Evolutionary conservation across 2,329 filamentous ascomycete species (phyloP), one percentile per base, ranked within the genome.

Genomic region (Dactylellina haptotyla): DNA sequence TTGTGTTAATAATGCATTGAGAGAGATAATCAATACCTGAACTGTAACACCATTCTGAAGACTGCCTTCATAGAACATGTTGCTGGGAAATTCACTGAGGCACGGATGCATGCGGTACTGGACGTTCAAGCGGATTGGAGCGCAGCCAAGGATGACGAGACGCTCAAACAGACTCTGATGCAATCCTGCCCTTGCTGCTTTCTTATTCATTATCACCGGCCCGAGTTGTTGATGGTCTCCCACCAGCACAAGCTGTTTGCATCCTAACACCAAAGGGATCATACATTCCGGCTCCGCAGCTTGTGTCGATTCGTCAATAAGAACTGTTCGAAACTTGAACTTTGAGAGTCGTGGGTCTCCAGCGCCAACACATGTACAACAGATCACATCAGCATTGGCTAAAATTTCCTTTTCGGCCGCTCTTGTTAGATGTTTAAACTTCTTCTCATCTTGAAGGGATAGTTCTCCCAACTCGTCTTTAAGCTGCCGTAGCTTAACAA

Each of bases 131-230:
- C 94, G 91, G 77, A 97, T 97, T 5, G 95, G 95, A 39, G 90
- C 89, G 78, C 93, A 90, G 46, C 90, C 90, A n/a, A 98, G 86
- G 78, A 94, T 92, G 78, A 98, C 93, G 56, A 99, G 86, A 78
- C 95, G 92, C 83, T 99, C 95, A 79, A 99, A 99, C 8, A 99
- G 85, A n/a, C 94, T 98, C 81, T 98, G 95, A 82, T 98, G 97
- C 14, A 99, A 85, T 74, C 95, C 95, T 63, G 95, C 95, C 82
- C 98, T 98, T 75, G 95, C 95, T 12, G 95, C 95, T 83, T 98
- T 98, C 86, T 99, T 99, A 86, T 99, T 99, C 94, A 99, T 99
- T 80, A 99, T 98, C 78, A 99, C 95, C 0, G 95, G 95, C 0
- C 95, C 95, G 76, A 99, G 87, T 81, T 99, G 95, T 82, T 98